These are phyloP conservation scores for Tetrahymena thermophila DNA, from an alignment of 73 alveolate species.

Conservation along the genomic window DNA sequence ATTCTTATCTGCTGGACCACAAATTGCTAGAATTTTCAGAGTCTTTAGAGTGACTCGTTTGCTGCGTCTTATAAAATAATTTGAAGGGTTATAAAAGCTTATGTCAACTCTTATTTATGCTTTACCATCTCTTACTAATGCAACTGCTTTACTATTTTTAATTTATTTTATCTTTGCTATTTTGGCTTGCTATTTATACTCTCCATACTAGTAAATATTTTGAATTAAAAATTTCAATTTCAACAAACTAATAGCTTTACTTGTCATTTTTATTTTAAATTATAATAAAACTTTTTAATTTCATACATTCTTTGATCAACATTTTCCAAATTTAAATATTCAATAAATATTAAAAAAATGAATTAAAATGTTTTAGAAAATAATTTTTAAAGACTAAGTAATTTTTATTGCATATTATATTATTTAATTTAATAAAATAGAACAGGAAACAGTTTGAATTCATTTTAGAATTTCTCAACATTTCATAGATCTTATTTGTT, in stretches of 20 bases:
- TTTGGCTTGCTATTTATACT: conserved; percentile 84
- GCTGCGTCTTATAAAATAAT: conserved; percentile 54
- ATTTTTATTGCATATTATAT: neutral
- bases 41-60: conserved; percentile 64
- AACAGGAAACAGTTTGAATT: conserved; percentile 45
- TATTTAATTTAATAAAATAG: neutral
- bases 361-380: too few relatives aligned
- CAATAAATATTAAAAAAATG: too few relatives aligned
- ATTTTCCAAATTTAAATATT: too few relatives aligned
- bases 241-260: neutral
- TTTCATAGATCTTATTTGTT: conserved; percentile 76
- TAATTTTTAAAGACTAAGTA: too few relatives aligned
- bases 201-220: neutral
- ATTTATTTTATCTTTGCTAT: conserved; percentile 83
- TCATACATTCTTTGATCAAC: too few relatives aligned
- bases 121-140: conserved; percentile 88
- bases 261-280: too few relatives aligned
- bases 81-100: conserved; percentile 59
- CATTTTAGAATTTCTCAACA: conserved; percentile 65
- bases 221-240: too few relatives aligned
- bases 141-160: conserved; percentile 72
- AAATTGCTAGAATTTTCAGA: conserved; percentile 55
- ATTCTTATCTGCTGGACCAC: conserved; percentile 47
- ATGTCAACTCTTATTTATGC: conserved; percentile 73
- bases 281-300: too few relatives aligned